phyloP scores from a whole-genome alignment of 192 early-diverging fungal genomes.

The Rhizoclosmatium globosum region DNA sequence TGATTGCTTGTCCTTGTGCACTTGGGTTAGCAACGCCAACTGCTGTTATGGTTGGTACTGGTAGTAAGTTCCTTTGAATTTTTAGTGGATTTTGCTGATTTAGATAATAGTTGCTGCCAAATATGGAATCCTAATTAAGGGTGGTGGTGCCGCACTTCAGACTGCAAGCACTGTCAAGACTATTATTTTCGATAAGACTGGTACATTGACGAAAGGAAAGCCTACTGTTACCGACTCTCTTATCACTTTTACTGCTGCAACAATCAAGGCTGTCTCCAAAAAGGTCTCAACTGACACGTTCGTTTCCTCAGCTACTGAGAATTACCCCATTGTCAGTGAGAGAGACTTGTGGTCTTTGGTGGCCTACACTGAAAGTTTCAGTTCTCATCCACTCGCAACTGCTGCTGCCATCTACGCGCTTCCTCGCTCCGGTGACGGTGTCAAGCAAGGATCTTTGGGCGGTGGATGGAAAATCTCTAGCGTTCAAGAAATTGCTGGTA shows the following conservation, averaged over 20 bases:
- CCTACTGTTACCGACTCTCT: conserved; percentile 62
- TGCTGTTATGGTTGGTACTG: conserved; percentile 99
- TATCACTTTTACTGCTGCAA: background rate
- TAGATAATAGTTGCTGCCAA: conserved; percentile 78
- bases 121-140: conserved; percentile 89
- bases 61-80: conserved; percentile 48
- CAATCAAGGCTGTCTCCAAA: background rate
- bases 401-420: conserved; percentile 54
- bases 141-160: conserved; percentile 79
- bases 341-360: conserved; percentile 44
- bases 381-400: conserved; percentile 76
- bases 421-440: background rate
- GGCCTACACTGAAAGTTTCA: conserved; percentile 45
- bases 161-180: conserved; percentile 63
- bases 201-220: conserved; percentile 78
- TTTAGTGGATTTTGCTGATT: conserved; percentile 4
- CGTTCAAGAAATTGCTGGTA: conserved; percentile 70
- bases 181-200: conserved; percentile 88
- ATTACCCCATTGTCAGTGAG: conserved; percentile 26
- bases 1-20: conserved; percentile 97
- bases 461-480: conserved; percentile 37
- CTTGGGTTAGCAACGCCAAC: conserved; percentile 96
- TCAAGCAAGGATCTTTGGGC: background rate
- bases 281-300: background rate
- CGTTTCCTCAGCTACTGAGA: background rate